Evolutionary conservation across 2,329 filamentous ascomycete genomes (phyloP), one percentile per base, ranked within the genome.

Genomic region (Trichoderma arundinaceum): DNA sequence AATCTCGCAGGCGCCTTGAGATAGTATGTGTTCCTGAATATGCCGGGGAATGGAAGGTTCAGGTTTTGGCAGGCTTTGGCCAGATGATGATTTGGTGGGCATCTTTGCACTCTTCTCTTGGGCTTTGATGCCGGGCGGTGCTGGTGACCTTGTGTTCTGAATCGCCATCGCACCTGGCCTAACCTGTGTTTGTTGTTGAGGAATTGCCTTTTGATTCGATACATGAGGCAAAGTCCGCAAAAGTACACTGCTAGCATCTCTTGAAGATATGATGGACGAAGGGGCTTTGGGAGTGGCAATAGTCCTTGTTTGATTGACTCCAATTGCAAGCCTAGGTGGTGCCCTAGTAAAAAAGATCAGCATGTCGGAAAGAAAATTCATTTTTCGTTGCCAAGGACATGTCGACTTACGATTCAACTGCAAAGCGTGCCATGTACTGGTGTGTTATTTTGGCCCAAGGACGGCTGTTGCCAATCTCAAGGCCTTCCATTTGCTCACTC

Each of bases 401-500:
- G 22, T 52, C 10, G 33, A 65, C 69, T 38, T 62, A 70, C 69
- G 67, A 61, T 19, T 64, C 61, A 22, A 38, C 22, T 1, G 48
- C 61, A 68, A 69, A 39, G 19, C 52, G 33, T 17, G 54, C 38
- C 43, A 68, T 65, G 15, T 53, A 70, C 1, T 49, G 33, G 33
- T 62, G 46, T 9, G 69, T 48, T 13, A 66, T 53, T 15, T 62
- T 70, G 1, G 71, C 71, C 68, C 69, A 73, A 12, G 71, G 72
- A 3, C 72, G 68, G 9, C 65, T 59, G 13, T 71, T 69, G 3
- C 62, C 68, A n/a, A 67, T 19, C 7, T 61, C 49, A 0, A 73
- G 68, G 15, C 72, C 72, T 38, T 71, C 44, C 53, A 72, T 68
- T 51, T 72, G 67, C 12, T 66, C 61, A 2, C 71, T 67, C 28